These are phyloP conservation scores for Mallotus japonicus DNA, from an alignment of 441 rosid species.

Conservation along the genomic window DNA sequence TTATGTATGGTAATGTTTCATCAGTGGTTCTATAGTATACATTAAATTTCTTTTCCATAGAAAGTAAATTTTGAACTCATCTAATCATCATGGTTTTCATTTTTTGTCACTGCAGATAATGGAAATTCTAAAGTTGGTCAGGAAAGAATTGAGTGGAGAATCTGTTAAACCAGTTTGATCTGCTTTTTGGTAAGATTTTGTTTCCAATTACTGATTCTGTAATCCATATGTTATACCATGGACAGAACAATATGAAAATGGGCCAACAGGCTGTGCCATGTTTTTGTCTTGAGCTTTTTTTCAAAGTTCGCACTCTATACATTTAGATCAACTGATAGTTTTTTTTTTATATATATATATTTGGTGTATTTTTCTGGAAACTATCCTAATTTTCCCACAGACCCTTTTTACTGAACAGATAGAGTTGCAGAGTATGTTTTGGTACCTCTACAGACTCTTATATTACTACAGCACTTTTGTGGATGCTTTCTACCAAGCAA, in stretches of 20 bases:
- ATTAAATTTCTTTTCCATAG: not conserved
- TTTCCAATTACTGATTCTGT: not conserved
- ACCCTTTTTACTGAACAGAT: not conserved
- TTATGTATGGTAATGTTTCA: not conserved
- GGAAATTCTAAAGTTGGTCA: conserved; percentile 81
- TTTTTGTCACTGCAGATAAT: conserved; percentile 51
- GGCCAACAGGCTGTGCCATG: not conserved
- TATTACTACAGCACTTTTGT: not conserved
- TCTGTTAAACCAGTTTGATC: conserved; percentile 40
- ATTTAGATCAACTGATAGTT: not conserved
- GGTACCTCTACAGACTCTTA: not conserved
- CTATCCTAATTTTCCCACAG: too few species aligned
- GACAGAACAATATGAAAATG: not conserved
- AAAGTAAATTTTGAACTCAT: not conserved
- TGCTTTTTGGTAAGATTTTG: conserved; percentile 25
- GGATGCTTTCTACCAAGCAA: not conserved
- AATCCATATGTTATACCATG: not conserved
- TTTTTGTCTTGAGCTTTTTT: not conserved
- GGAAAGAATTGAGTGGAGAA: conserved; percentile 77
- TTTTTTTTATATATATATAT: not conserved
- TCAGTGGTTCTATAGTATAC: too few species aligned
- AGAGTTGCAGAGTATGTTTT: not conserved
- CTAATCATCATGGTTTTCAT: not conserved
- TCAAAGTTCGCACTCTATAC: not conserved
- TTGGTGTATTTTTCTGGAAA: not conserved